Base-by-base conservation (phyloP, 2,329 filamentous ascomycete species). In the Talaromyces sp. region DNA sequence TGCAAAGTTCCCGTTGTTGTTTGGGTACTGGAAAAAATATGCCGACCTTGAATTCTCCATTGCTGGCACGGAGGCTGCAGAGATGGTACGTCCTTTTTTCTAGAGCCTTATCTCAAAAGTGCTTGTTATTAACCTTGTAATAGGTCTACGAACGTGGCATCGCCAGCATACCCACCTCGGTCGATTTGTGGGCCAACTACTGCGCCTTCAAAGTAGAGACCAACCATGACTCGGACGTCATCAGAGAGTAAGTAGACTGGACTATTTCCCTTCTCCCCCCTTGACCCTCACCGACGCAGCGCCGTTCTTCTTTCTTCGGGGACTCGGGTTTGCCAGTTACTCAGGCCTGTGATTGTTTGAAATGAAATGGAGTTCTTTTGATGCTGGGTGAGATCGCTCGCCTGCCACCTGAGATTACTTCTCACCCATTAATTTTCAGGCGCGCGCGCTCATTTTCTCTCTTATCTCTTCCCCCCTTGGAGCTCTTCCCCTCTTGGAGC, bases 1-100 rank as follows among this genome's bases (percentile, higher is more conserved):
- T 27, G 86, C 91, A 64, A 97, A 96, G 73, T 99, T 97, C 67
- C 95, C 95, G 2, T 84, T 98, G 10, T 86, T 98, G 44, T 99
- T 98, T 71, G 95, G 94, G 58, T 99, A 98, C 81, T 99, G 95
- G 95, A 98, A 98, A 82, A 98, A 97, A 76, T 99, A 98, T 83
- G 95, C 95, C 72, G 94, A 98, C 71, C 84, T 96, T 66, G 95
- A 99, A 73, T 99, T 99, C 79, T 92, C 92, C 57, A 96, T 99
- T 67, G 92, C 92, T 4, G 95, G 95, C 18, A 96, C 95, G 5
- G 95, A 99, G 81, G 94, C 94, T 51, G 95, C 95, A 59, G 95
- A 98, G 77, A 96, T 97, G 90, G 92, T 96, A 76, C 71, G 84
- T 14, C 31, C 12, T 16, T 7, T 40, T 9, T 9, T 7, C 58